Percentiles rank a stretch among this genome's conserved stretches.
These are phyloP conservation scores for Oxyria digyna DNA, from an alignment of 148 eudicot genomes.

Conservation along the genomic window DNA sequence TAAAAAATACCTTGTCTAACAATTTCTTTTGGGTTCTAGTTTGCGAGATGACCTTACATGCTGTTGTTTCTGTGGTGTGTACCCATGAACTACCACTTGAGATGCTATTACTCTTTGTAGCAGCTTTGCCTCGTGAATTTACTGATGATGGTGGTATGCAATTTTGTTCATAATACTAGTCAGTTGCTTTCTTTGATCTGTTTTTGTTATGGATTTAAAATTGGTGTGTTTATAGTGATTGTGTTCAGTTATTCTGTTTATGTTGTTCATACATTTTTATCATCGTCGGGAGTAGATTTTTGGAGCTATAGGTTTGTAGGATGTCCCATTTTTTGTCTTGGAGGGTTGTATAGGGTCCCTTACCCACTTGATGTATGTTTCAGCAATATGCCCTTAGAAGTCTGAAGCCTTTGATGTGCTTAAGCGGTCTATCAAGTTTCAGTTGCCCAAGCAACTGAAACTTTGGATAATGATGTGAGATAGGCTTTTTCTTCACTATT, in stretches of 20 bases:
- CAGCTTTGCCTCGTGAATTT: slow-evolving; percentile 73
- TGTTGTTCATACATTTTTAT: not conserved
- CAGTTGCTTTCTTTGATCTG: not conserved
- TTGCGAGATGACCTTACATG: slow-evolving; percentile 58
- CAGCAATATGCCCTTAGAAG: no score
- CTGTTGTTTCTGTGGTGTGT: slow-evolving; percentile 44
- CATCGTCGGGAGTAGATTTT: not conserved
- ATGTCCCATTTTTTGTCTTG: no score
- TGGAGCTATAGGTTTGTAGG: no score
- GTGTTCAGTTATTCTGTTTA: no score
- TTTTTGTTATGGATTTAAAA: not conserved
- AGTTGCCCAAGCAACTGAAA: slow-evolving; percentile 34
- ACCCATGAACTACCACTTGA: slow-evolving; percentile 60
- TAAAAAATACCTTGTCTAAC: slow-evolving; percentile 8
- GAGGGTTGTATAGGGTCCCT: no score
- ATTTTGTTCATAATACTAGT: not conserved
- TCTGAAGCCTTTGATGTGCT: slow-evolving; percentile 85
- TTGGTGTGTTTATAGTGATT: no score
- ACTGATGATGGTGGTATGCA: slow-evolving; percentile 70
- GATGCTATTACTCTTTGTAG: slow-evolving; percentile 58
- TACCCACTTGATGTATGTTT: no score
- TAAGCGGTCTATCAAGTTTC: slow-evolving; percentile 73
- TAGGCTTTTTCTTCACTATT: slow-evolving; percentile 3
- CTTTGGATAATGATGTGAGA: slow-evolving; percentile 41
- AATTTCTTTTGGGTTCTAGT: slow-evolving; percentile 32